These are phyloP conservation scores for Kingdonia uniflora DNA, from an alignment of 164 flowering plant species.

Conservation along the genomic window DNA sequence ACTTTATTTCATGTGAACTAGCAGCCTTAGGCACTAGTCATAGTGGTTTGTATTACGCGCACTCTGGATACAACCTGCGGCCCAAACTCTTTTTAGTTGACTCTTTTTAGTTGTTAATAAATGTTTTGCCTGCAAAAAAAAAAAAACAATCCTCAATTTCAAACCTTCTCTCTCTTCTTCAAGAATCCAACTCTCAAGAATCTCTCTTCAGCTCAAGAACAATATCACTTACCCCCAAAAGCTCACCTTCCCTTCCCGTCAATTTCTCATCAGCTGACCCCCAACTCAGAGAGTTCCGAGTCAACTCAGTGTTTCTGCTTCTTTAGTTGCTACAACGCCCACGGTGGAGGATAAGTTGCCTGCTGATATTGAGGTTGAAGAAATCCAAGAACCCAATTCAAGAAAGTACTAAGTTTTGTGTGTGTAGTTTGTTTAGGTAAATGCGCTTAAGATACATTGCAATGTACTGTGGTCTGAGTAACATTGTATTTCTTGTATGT, in stretches of 20 bases:
- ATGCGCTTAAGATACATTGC: no score
- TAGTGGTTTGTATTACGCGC: no score
- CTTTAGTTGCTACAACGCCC: constrained; percentile 21
- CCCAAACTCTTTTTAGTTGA: no score
- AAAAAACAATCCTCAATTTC: constrained; percentile 11
- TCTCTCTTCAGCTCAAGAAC: constrained; percentile 3
- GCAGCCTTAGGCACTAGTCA: no score
- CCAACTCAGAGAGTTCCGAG: constrained; percentile 7
- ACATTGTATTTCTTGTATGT: no score
- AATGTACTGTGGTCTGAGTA: no score
- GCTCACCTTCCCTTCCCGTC: constrained; percentile 19
- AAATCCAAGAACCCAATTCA: constrained; percentile 51
- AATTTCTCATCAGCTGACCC: constrained; percentile 9
- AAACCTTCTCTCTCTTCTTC: constrained; percentile 11
- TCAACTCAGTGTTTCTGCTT: constrained; percentile 12
- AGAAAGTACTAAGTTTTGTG: constrained; percentile 18
- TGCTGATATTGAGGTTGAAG: constrained; percentile 49
- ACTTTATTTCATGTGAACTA: no score
- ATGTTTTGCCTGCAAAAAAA: no score
- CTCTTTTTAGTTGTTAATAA: no score
- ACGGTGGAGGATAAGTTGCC: constrained; percentile 41
- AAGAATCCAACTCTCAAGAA: no score
- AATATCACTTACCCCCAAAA: constrained; percentile 5
- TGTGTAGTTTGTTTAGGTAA: no score
- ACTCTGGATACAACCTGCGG: no score